These are phyloP conservation scores for Aspergillus biplanus DNA, from an alignment of 495 filamentous ascomycete genomes.

Conservation along the genomic window DNA sequence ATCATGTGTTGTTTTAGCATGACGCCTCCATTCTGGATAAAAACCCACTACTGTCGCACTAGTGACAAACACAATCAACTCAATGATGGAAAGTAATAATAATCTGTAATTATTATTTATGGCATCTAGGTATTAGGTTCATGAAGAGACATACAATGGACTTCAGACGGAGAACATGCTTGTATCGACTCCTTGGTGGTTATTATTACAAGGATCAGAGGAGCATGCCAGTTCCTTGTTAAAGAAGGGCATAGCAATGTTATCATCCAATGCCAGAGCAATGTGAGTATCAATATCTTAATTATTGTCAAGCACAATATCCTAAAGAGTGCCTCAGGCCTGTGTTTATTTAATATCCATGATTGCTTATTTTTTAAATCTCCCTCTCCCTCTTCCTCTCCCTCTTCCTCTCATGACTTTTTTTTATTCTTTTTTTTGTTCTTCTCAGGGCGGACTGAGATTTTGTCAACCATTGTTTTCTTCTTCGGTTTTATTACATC, in stretches of 20 bases:
- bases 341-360: no score
- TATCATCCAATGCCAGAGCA: no score
- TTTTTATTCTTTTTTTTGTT: background rate
- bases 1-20: conserved; percentile 20
- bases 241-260: no score
- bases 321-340: no score
- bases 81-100: conserved; percentile 22
- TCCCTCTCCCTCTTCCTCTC: no score
- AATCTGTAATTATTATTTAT: conserved; percentile 11
- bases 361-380: no score
- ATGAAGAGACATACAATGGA: background rate
- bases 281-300: no score
- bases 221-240: no score
- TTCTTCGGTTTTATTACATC: conserved; percentile 14
- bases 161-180: background rate
- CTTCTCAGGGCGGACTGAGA: background rate
- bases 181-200: background rate
- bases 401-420: no score
- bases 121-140: background rate
- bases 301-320: no score
- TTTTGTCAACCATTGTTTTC: background rate
- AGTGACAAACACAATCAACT: conserved; percentile 35
- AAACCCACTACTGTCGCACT: conserved; percentile 34
- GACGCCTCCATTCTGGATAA: conserved; percentile 19
- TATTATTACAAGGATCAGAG: background rate